Evolutionary conservation across 441 rosid genomes (phyloP), one percentile per base, ranked within the genome.

Genomic region (Adansonia grandidieri): DNA sequence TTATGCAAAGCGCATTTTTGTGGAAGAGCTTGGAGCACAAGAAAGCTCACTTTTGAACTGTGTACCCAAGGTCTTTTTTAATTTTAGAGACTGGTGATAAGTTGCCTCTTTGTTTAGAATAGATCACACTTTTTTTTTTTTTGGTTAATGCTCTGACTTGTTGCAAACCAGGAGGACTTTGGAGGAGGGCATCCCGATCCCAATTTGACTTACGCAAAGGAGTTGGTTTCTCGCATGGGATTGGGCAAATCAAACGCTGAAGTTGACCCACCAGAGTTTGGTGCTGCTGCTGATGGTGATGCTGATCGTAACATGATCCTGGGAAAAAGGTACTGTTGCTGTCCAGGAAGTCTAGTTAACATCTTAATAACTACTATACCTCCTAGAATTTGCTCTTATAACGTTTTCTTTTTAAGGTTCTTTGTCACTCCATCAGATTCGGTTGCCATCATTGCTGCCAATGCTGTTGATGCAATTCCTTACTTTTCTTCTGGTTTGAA

Each of bases 281-380:
- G 99, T 67, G 98, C 99, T n/a, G 99, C 99, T 82, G 91, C 98
- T 88, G 99, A 97, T 89, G 99, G 98, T 85, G 99, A 97, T 88
- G 99, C 98, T 47, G 99, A 97, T 84, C 97, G 98, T 80, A 97
- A 97, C 83, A 95, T 97, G 98, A 67, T 97, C 84, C 99, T 97
- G 9, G 99, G 99, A 54, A 97, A 93, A 91, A 95, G 97, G 98
- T 96, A 86, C 74, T 28, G 2, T 7, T 57, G 3, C 48, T 28
- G 61, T 45, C 69, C 20, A 10, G 72, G 20, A 7, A 32, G 40
- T 65, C 63, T 63, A 17, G 74, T 79, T 57, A 58, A 24, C 48
- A 42, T 71, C 47, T 5, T 47, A 53, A 74, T 53, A 22, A 9
- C 65, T 40, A 22, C 24, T 40, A 4, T 19, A n/a, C 22, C 9